phyloP scores from a whole-genome alignment of 345 rosid species.

The Alliaria petiolata region DNA sequence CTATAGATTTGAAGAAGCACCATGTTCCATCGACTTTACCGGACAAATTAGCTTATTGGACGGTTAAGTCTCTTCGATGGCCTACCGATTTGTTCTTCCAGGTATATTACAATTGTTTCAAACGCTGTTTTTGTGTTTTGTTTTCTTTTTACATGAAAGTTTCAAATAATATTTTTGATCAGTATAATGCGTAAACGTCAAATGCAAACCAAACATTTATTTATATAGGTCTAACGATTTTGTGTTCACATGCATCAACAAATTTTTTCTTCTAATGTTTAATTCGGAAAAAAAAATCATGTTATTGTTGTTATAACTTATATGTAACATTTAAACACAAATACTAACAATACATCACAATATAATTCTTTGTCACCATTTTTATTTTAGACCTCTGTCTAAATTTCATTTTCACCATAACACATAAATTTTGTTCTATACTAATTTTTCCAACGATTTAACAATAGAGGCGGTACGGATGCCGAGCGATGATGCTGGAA shows the following conservation, averaged over 20 bases:
- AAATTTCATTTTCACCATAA: not conserved
- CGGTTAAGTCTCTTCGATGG: conserved; percentile 62
- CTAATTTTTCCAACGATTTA: not conserved
- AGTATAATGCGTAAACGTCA: no score
- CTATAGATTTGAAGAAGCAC: conserved; percentile 72
- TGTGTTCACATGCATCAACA: no score
- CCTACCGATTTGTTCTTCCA: conserved; percentile 73
- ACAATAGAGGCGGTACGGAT: conserved; percentile 61
- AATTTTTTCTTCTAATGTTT: no score
- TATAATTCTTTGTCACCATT: not conserved
- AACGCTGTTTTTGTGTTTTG: not conserved
- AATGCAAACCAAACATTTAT: no score
- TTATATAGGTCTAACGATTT: no score
- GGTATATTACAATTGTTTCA: conserved; percentile 28
- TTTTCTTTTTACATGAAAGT: no score
- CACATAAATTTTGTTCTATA: not conserved
- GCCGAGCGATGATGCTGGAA: conserved; percentile 84
- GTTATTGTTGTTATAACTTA: no score
- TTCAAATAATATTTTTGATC: no score
- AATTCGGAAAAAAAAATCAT: no score
- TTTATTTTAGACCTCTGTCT: no score
- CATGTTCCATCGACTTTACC: conserved; percentile 45
- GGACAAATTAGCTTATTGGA: conserved; percentile 67
- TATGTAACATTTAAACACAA: not conserved
- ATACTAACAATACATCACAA: not conserved